These are phyloP conservation scores for Fusarium coicis DNA, from an alignment of 2,329 filamentous ascomycete species.

Conservation along the genomic window DNA sequence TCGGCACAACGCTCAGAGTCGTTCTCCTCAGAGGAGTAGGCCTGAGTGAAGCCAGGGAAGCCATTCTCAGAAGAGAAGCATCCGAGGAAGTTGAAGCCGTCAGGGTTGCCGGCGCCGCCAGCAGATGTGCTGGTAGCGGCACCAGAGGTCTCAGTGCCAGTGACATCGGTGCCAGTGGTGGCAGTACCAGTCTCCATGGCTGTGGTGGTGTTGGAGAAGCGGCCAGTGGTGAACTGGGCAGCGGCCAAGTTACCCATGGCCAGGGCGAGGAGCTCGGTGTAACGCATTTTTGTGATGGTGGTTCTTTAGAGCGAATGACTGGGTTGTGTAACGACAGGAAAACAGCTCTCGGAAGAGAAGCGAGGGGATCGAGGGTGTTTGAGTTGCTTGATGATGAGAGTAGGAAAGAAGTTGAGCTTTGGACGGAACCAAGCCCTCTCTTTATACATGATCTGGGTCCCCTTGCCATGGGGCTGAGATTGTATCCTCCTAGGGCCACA, in stretches of 20 bases:
- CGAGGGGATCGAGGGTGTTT: conserved; percentile 48
- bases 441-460: conserved; percentile 43
- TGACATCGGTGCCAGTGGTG: background rate
- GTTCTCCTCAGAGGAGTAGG: conserved; percentile 25
- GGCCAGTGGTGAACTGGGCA: conserved; percentile 34
- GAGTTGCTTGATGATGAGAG: conserved; percentile 38
- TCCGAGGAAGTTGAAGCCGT: conserved; percentile 42
- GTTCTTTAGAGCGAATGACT: conserved; percentile 42
- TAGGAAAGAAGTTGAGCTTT: conserved; percentile 18
- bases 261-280: conserved; percentile 44
- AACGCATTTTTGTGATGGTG: conserved; percentile 42
- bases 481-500: conserved; percentile 21
- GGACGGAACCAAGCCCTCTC: conserved; percentile 37
- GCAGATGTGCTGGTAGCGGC: conserved; percentile 5
- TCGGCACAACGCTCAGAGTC: conserved; percentile 35
- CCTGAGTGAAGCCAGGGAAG: conserved; percentile 43
- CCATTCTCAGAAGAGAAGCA: conserved; percentile 44
- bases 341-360: conserved; percentile 45
- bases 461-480: conserved; percentile 4
- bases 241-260: conserved; percentile 47
- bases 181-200: background rate
- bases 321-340: conserved; percentile 38
- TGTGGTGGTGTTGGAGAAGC: conserved; percentile 20
- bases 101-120: conserved; percentile 8
- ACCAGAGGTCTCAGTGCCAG: conserved; percentile 1